Conservation (phyloP, 331 rosid genomes). For the Rhamnella rubrinervis region DNA sequence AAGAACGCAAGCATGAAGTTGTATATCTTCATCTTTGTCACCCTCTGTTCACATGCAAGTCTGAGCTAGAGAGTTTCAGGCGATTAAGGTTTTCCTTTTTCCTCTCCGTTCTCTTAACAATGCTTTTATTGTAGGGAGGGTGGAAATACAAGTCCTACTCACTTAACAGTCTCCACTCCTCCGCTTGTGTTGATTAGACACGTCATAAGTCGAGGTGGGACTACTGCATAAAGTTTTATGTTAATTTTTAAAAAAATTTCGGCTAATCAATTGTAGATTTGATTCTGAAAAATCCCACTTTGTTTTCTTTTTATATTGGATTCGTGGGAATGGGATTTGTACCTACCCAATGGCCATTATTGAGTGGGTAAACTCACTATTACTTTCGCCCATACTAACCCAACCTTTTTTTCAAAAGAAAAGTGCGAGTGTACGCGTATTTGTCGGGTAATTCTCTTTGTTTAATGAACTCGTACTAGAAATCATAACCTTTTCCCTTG, state of each 20-base stretch:
- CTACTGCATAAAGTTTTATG: too few relatives aligned
- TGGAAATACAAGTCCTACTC: background rate
- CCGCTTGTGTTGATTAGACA: background rate
- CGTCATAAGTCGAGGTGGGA: background rate
- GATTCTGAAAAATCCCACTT: conserved; percentile 9
- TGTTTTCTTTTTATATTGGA: too few relatives aligned
- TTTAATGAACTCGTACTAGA: too few relatives aligned
- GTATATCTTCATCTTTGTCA: conserved; percentile 38
- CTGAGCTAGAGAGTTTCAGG: conserved; percentile 2
- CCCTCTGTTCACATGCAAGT: conserved; percentile 6
- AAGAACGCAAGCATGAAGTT: conserved; percentile 35
- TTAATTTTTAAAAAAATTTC: too few relatives aligned
- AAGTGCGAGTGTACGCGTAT: background rate
- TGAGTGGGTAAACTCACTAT: background rate
- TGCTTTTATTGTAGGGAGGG: background rate
- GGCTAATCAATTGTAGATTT: background rate
- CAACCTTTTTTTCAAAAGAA: too few relatives aligned
- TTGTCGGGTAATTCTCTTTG: too few relatives aligned
- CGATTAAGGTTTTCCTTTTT: background rate
- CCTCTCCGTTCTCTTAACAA: background rate
- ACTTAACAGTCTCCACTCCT: background rate
- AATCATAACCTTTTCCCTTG: too few relatives aligned
- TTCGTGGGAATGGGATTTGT: background rate
- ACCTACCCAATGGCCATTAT: background rate
- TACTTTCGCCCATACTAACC: too few relatives aligned